phyloP scores from a whole-genome alignment of 2,329 filamentous ascomycete genomes.

The Cladosporium sp. region DNA sequence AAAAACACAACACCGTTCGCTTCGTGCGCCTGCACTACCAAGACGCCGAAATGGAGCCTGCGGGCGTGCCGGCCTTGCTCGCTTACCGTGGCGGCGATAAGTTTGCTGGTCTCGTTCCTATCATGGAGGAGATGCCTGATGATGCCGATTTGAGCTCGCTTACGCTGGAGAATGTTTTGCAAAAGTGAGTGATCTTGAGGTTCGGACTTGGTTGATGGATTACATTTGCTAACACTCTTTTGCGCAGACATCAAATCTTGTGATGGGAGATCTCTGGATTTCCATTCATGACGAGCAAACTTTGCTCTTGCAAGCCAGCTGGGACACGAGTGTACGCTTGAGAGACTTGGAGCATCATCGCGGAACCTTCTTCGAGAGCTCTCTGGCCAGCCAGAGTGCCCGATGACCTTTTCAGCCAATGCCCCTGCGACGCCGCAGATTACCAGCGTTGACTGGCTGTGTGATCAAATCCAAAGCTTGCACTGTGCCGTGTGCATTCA shows the following conservation, averaged over 20 bases:
- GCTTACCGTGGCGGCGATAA: constrained; percentile 88
- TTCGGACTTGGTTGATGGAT: neutral
- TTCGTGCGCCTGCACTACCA: constrained; percentile 90
- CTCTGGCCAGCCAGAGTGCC: too few relatives aligned
- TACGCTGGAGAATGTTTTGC: constrained; percentile 54
- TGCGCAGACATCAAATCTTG: constrained; percentile 13
- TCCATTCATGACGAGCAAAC: too few relatives aligned
- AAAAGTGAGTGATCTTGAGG: constrained; percentile 42
- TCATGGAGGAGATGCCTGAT: constrained; percentile 77
- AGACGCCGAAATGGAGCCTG: constrained; percentile 90
- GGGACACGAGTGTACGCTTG: too few relatives aligned
- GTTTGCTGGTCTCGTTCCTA: constrained; percentile 81
- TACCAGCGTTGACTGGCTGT: too few relatives aligned
- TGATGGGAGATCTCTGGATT: neutral
- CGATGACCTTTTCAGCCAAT: too few relatives aligned
- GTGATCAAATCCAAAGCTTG: too few relatives aligned
- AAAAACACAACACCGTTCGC: constrained; percentile 63
- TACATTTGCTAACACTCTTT: neutral
- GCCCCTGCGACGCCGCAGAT: too few relatives aligned
- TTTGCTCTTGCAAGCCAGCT: too few relatives aligned
- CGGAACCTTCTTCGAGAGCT: too few relatives aligned
- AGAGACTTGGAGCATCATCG: too few relatives aligned
- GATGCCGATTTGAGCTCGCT: constrained; percentile 48
- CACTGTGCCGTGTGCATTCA: too few relatives aligned
- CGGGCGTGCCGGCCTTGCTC: constrained; percentile 79